Base-by-base conservation (phyloP, 116 monocot genomes). In the Iris pallida region DNA sequence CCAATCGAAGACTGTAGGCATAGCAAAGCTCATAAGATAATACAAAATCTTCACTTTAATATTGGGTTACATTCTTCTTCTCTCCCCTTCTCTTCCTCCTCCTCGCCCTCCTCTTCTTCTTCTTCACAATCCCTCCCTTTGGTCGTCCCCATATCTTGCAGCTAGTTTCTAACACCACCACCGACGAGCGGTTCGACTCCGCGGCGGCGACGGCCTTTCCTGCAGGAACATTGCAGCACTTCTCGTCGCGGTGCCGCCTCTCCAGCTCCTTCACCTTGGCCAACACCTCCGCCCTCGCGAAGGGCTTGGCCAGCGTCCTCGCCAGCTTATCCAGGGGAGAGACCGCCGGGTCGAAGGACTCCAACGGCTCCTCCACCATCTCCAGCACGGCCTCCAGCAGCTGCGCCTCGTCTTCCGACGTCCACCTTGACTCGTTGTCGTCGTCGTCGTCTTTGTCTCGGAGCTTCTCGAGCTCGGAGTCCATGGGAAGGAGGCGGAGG, bases 311-410 rank as follows among this genome's bases (percentile, higher is more conserved):
- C 20, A 53, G 15, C 30, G 41, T 20, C 20, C 53, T 20, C 15
- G 51, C 17, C 30, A 66, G 12, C 6, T 52, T 41, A 13, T 53
- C 20, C 4, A 66, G 15, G 15, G 53, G 66, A 20, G 53, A 66
- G 66, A 66, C n/a, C 40, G 53, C 14, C 5, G 66, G 30, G 52
- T 66, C 53, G 52, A 66, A 66, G 4, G 66, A 49, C 52, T 66
- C 66, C 66, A 53, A 11, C 7, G 53, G 66, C 66, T 66, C 66
- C 20, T 42, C 9, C n/a, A 52, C 40, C 8, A 66, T 53, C 20
- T 53, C 66, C 2, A 66, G 41, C 8, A n/a, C 53, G 5, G 52
- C 41, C 13, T 30, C 19, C 13, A 66, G 66, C 18, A 66, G 66
- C 66, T 51, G 66, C 30, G 5, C 40, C 8, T 66, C 66, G 0